Percentiles rank a stretch among this genome's conserved stretches.
Conservation (phyloP, 73 alveolate genomes). For the Loxodes magnus region DNA sequence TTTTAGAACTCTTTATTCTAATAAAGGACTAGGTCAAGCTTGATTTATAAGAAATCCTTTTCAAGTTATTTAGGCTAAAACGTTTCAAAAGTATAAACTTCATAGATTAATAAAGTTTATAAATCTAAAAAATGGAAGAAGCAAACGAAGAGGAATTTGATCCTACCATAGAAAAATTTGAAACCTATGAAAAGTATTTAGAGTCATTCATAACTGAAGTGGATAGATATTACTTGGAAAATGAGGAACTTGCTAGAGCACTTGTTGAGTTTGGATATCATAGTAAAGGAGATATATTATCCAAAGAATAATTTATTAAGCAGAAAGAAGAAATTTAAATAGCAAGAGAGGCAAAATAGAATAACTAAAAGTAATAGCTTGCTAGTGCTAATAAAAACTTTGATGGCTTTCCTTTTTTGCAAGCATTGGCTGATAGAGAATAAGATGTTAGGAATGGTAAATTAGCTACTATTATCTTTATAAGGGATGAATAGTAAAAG, state of each 20-base stretch:
- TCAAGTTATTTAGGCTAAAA: too few relatives aligned
- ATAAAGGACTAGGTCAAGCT: too few relatives aligned
- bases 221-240: slow-evolving; percentile 88
- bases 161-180: slow-evolving; percentile 65
- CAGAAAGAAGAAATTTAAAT: slow-evolving; percentile 84
- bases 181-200: slow-evolving; percentile 77
- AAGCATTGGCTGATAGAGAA: slow-evolving; percentile 69
- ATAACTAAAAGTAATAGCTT: slow-evolving; percentile 15
- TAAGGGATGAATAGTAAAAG: slow-evolving; percentile 59
- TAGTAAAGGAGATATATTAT: slow-evolving; percentile 86
- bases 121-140: too few relatives aligned
- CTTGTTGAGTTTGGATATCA: slow-evolving; percentile 87
- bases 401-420: slow-evolving; percentile 61
- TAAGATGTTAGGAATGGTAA: slow-evolving; percentile 86
- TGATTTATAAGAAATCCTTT: too few relatives aligned
- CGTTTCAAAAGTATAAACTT: too few relatives aligned
- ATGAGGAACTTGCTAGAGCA: slow-evolving; percentile 91
- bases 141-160: too few relatives aligned
- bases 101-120: too few relatives aligned
- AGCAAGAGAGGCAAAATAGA: slow-evolving; percentile 53
- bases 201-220: slow-evolving; percentile 79
- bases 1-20: too few relatives aligned
- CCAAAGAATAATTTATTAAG: slow-evolving; percentile 78
- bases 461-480: slow-evolving; percentile 91
- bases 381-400: slow-evolving; percentile 68